Percentiles rank a stretch among this genome's conserved stretches.
Evolutionary conservation across 768 basidiomycete genomes (phyloP).

Genomic region (Lepiota venenata): DNA sequence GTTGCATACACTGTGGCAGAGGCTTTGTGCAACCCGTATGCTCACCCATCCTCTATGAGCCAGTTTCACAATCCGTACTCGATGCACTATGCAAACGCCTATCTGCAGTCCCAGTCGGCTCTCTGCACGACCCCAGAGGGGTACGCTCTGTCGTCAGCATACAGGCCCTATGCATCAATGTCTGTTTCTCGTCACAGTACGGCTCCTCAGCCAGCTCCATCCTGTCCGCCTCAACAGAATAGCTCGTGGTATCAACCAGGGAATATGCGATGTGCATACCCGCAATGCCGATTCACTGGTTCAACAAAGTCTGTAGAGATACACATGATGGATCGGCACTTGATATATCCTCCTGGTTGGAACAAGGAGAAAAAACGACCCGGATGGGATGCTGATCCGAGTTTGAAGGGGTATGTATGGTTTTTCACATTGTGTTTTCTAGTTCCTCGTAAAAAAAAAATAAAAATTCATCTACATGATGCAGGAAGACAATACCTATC

Average conservation of each 20-base stretch:
- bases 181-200: background rate
- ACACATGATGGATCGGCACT: slow-evolving; percentile 90
- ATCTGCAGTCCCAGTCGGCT: slow-evolving; percentile 29
- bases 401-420: slow-evolving; percentile 65
- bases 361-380: slow-evolving; percentile 41
- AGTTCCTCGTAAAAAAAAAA: too few relatives aligned
- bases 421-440: background rate
- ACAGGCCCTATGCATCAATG: background rate
- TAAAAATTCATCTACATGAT: background rate
- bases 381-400: slow-evolving; percentile 83
- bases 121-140: slow-evolving; percentile 7
- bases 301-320: slow-evolving; percentile 68
- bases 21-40: slow-evolving; percentile 7
- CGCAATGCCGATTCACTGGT: slow-evolving; percentile 65
- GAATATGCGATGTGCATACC: slow-evolving; percentile 53
- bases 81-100: slow-evolving; percentile 56
- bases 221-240: slow-evolving; percentile 11
- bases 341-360: slow-evolving; percentile 78
- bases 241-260: slow-evolving; percentile 64
- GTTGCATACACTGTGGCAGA: background rate
- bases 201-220: slow-evolving; percentile 1
- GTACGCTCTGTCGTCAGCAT: slow-evolving; percentile 7
- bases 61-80: slow-evolving; percentile 27
- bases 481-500: slow-evolving; percentile 68
- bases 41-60: slow-evolving; percentile 18